A percentile compares a stretch with the other conserved stretches of the same genome.
These are phyloP conservation scores for Arctium minus DNA, from an alignment of 129 eudicot genomes.

Conservation along the genomic window DNA sequence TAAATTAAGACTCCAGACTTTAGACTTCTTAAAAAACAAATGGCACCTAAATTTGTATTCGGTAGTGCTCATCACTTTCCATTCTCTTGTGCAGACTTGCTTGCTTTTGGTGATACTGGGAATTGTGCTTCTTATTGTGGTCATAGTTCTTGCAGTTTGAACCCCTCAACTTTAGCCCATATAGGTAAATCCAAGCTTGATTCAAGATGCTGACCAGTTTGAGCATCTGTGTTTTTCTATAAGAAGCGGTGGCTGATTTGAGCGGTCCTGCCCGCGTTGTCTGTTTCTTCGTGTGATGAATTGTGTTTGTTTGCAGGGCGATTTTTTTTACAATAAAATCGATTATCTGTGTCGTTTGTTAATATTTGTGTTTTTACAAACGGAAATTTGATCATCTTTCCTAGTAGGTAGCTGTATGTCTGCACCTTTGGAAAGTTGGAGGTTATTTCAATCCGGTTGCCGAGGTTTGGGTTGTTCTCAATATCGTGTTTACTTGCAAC, in stretches of 20 bases:
- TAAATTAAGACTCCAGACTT: too few relatives aligned
- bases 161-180: background rate
- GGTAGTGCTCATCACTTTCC: background rate
- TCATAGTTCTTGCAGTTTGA: slow-evolving; percentile 46
- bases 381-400: slow-evolving; percentile 3
- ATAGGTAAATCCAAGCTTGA: slow-evolving; percentile 13
- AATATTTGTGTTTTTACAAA: background rate
- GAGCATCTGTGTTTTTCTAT: slow-evolving; percentile 4
- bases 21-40: too few relatives aligned
- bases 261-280: background rate
- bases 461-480: background rate
- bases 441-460: background rate
- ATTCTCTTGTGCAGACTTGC: slow-evolving; percentile 56
- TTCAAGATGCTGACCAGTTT: slow-evolving; percentile 17
- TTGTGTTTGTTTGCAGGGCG: background rate
- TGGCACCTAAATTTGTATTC: too few relatives aligned
- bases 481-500: background rate
- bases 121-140: slow-evolving; percentile 54
- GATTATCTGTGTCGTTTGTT: slow-evolving; percentile 9
- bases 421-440: slow-evolving; percentile 1
- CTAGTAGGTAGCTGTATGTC: background rate
- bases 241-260: background rate
- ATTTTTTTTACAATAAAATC: slow-evolving; percentile 5
- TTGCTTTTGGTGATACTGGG: slow-evolving; percentile 67
- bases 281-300: background rate